Conservation (phyloP, 73 alveolate genomes). For the Strombidium stylifer region DNA sequence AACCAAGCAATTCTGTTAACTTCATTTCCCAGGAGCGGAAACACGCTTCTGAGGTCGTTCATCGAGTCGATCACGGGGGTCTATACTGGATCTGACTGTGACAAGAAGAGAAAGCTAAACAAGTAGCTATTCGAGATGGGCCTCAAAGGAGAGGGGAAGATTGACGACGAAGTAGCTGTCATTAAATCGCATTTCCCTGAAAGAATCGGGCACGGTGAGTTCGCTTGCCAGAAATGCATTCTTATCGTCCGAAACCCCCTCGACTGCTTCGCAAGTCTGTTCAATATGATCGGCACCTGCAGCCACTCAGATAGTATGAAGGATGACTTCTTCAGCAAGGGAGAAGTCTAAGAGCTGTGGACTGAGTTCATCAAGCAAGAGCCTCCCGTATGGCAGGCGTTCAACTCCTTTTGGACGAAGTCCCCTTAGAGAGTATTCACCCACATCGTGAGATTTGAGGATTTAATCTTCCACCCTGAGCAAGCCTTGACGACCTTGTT, state of each 20-base stretch:
- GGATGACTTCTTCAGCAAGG: constrained; percentile 33
- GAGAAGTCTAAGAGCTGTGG: constrained; percentile 23
- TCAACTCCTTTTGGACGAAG: constrained; percentile 46
- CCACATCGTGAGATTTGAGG: constrained; percentile 52
- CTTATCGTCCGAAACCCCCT: constrained; percentile 54
- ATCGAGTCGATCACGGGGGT: constrained; percentile 47
- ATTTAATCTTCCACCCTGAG: constrained; percentile 33
- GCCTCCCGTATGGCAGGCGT: constrained; percentile 50
- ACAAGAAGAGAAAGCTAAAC: constrained; percentile 36
- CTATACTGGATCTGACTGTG: constrained; percentile 61
- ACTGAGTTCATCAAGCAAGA: constrained; percentile 46
- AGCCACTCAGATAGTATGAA: constrained; percentile 40
- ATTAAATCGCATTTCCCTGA: constrained; percentile 65
- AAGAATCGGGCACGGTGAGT: constrained; percentile 48
- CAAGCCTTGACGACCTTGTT: constrained; percentile 33
- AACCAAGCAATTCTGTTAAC: constrained; percentile 1
- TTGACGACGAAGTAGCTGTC: constrained; percentile 44
- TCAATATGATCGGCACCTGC: constrained; percentile 63
- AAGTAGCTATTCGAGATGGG: constrained; percentile 49
- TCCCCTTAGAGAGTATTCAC: constrained; percentile 44
- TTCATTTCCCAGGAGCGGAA: constrained; percentile 59
- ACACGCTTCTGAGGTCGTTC: constrained; percentile 52
- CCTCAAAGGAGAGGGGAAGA: constrained; percentile 55
- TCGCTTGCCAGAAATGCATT: constrained; percentile 38
- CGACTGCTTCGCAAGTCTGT: constrained; percentile 47